Evolutionary conservation across 495 filamentous ascomycete genomes (phyloP).

Genomic region (Aspergillus haitiensis): DNA sequence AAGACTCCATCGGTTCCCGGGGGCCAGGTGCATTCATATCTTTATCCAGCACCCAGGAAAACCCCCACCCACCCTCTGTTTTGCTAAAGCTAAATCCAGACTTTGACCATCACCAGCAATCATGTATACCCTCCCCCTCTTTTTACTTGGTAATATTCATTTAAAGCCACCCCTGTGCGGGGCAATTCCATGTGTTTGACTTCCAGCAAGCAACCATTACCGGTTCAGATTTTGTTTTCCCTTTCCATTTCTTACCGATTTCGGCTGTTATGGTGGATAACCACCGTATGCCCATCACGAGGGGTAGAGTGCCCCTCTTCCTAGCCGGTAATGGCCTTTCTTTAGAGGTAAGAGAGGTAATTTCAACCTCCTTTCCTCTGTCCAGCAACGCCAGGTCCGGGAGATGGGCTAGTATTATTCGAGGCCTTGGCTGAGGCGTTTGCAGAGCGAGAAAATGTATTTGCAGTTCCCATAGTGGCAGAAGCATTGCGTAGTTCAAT

Average conservation of each 20-base stretch:
- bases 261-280: not conserved
- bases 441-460: conserved; percentile 34
- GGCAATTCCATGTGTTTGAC: not conserved
- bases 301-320: not conserved
- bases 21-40: not conserved
- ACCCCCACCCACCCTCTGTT: not conserved
- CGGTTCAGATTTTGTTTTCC: not conserved
- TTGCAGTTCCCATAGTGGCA: conserved; percentile 41
- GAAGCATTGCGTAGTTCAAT: conserved; percentile 49
- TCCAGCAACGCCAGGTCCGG: conserved; percentile 30
- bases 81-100: conserved; percentile 2
- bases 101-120: not conserved
- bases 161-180: not conserved
- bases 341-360: not conserved
- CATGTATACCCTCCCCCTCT: not conserved
- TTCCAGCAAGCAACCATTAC: not conserved
- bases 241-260: not conserved
- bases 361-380: conserved; percentile 35
- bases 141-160: not conserved
- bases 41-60: not conserved
- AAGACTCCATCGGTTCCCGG: not conserved
- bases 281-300: not conserved
- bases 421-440: conserved; percentile 1
- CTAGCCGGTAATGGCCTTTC: not conserved
- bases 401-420: conserved; percentile 17